phyloP scores from a whole-genome alignment of 176 grass and related monocot species.

The Tillandsia fasciculata region DNA sequence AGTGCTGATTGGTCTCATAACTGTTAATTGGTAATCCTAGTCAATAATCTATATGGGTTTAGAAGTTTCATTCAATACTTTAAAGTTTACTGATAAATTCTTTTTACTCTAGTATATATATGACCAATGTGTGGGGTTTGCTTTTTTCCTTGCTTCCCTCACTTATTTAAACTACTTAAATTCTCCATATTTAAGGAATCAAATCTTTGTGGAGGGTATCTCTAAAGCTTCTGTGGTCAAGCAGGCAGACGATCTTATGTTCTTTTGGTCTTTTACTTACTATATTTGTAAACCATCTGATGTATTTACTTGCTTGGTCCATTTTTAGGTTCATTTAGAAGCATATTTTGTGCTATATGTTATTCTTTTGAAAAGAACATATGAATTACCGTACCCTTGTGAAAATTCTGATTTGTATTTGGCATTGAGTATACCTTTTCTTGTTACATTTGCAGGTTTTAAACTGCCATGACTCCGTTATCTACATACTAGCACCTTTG shows the following conservation, averaged over 20 bases:
- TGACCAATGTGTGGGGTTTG: neutral
- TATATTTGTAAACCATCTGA: neutral
- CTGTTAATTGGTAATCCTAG: neutral
- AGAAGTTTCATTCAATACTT: neutral
- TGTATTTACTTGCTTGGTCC: neutral
- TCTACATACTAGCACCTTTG: constrained; percentile 91
- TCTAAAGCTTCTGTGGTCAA: constrained; percentile 96
- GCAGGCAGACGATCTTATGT: constrained; percentile 42
- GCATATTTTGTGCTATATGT: no score
- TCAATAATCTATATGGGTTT: neutral
- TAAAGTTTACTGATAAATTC: neutral
- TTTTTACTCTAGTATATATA: neutral
- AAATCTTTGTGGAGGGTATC: constrained; percentile 92
- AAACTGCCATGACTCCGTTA: constrained; percentile 95
- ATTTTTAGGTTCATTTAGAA: no score
- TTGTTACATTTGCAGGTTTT: constrained; percentile 53
- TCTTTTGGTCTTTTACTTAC: neutral
- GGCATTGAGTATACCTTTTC: neutral
- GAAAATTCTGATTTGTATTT: neutral
- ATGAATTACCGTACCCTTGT: neutral
- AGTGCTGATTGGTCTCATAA: neutral
- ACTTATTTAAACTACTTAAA: no score
- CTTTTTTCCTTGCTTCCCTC: neutral
- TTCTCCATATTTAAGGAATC: constrained; percentile 56
- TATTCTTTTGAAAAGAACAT: no score